Evolutionary conservation across 306 rosid species (phyloP), one percentile per base, ranked within the genome.

Genomic region (Gynostemma pentaphyllum): DNA sequence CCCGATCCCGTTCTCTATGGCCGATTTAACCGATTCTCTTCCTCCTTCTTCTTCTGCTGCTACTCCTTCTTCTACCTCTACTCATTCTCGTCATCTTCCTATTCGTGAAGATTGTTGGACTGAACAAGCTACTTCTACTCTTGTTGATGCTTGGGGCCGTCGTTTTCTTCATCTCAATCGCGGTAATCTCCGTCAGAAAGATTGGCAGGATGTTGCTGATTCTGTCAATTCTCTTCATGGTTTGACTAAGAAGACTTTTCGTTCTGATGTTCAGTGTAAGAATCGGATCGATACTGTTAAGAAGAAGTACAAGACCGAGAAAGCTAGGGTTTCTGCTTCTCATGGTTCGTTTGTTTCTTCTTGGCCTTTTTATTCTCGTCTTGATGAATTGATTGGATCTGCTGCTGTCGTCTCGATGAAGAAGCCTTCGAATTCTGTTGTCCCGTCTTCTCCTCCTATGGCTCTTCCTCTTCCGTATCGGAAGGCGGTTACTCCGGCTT

Each of bases 31-130:
- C 69, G 96, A 87, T 29, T 76, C 87, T 16, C 45, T 30, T 63
- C 13, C 71, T 39, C 71, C 71, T 40, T 41, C 71, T n/a, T n/a
- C n/a, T n/a, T n/a, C n/a, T n/a, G n/a, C n/a, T n/a, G n/a, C n/a
- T n/a, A n/a, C 87, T 16, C 45, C 19, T 63, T 13, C 71, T 39
- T 63, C 71, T 40, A 26, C 71, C 5, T 34, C 70, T 9, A 34
- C 70, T 41, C 53, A 69, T 45, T 66, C 94, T 4, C 96, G 96
- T 4, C 70, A 96, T 9, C 62, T 80, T 49, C 95, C 99, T 27
- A 92, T 86, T 51, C 99, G 99, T 39, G 99, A 92, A 68, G 99
- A 92, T 36, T 92, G 99, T 64, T 92, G 99, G 99, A 86, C 82
- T 16, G 96, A 88, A 72, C 95, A 88, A 44, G 99, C 99, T 40